Conservation (phyloP, 179 eudicot species). For the Camellia oleifera region DNA sequence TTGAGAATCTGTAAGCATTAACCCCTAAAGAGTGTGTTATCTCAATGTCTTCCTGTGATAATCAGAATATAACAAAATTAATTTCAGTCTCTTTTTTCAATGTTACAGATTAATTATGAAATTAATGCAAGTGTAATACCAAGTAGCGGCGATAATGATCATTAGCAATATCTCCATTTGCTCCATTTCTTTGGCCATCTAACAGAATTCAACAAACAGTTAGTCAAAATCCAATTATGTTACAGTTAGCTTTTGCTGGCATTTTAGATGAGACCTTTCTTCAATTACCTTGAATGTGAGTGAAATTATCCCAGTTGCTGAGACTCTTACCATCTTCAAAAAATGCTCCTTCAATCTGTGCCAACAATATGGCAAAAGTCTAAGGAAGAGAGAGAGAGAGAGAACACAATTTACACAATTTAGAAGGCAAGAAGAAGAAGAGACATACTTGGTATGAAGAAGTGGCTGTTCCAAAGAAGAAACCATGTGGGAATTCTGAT, state of each 20-base stretch:
- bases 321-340: constrained; percentile 74
- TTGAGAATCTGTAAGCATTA: constrained; percentile 75
- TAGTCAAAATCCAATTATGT: not conserved
- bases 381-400: not conserved
- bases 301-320: constrained; percentile 77
- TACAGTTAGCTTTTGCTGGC: not conserved
- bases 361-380: not conserved
- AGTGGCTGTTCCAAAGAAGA: constrained; percentile 71
- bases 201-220: not conserved
- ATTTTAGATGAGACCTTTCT: not conserved
- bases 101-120: not conserved
- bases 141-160: constrained; percentile 76
- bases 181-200: constrained; percentile 43
- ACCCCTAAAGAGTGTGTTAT: constrained; percentile 59
- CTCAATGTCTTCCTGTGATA: constrained; percentile 71
- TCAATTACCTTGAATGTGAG: constrained; percentile 40
- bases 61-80: not conserved
- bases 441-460: constrained; percentile 66
- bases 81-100: not conserved
- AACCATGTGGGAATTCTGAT: constrained; percentile 63
- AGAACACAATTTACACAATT: no score
- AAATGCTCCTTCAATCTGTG: constrained; percentile 75
- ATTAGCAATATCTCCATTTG: constrained; percentile 69
- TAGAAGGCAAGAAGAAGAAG: not conserved
- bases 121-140: constrained; percentile 27